Base-by-base conservation (phyloP, 257 asterid species). In the Solanum pennellii region DNA sequence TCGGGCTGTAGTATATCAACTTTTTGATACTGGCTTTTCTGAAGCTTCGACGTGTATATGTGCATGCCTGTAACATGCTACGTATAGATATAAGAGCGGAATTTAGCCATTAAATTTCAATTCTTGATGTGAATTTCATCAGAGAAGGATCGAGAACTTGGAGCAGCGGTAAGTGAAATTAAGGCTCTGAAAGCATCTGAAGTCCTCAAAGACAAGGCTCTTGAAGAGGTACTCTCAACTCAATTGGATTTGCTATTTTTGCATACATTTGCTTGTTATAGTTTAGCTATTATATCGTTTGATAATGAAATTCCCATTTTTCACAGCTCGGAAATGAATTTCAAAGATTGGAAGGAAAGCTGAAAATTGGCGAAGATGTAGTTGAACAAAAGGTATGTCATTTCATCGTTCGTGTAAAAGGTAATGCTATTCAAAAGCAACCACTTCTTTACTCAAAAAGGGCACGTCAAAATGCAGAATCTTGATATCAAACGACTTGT, bases 81-180 rank as follows among this genome's bases (percentile, higher is more conserved):
- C 35, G 18, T 8, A 7, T 18, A 20, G 59, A 35, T 37, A 66
- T 12, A 20, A 35, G 23, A 14, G n/a, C 16, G 6, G 1, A 8
- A 5, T 45, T 16, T 16, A 79, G 68, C 66, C 47, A 2, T 47
- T 47, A 20, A 47, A 1, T 0, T 29, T 80, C 68, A 27, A 47
- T 16, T 80, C 42, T 47, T 80, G 15, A 18, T 27, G 39, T 42
- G 65, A 42, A 76, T 80, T 80, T 80, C 86, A 91, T 75, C 95
- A 97, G 99, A 93, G 88, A 94, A 93, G 92, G 97, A 95, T 87
- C 92, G 92, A 86, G 92, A 92, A 77, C 87, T 95, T 68, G 95
- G 89, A 84, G 92, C 87, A 65, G 95, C 98, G 87, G 95, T 90
- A 56, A 91, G 87, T 87, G 99, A 95, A 90, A 95, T 92, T 83